These are phyloP conservation scores for Starmerella ratchasimensis DNA, from an alignment of 805 yeast species.

Conservation along the genomic window DNA sequence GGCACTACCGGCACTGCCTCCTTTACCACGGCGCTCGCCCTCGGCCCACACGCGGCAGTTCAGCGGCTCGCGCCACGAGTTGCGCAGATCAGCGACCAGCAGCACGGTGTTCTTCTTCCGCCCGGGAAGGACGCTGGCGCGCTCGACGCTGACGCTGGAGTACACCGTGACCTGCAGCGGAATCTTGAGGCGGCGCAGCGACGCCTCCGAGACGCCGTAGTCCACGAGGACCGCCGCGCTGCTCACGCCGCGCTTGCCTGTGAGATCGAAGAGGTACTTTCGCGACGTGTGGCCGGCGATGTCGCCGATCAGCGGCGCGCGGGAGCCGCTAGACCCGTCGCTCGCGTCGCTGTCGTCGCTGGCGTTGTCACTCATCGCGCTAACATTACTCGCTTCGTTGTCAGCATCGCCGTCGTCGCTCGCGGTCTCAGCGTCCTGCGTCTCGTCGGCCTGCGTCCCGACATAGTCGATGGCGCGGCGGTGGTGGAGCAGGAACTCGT, in stretches of 20 bases:
- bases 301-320: background rate
- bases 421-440: background rate
- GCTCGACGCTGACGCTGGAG: slow-evolving; percentile 59
- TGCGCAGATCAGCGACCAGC: slow-evolving; percentile 64
- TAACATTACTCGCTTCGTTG: no score
- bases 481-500: slow-evolving; percentile 52
- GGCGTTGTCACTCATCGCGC: no score
- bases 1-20: slow-evolving; percentile 1
- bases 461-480: slow-evolving; percentile 14
- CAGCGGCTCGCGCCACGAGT: slow-evolving; percentile 54
- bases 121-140: slow-evolving; percentile 52
- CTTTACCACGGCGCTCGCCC: background rate
- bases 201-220: slow-evolving; percentile 31
- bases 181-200: slow-evolving; percentile 45
- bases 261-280: slow-evolving; percentile 37
- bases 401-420: background rate
- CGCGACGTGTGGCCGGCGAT: slow-evolving; percentile 31
- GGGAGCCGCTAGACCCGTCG: no score
- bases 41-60: slow-evolving; percentile 17
- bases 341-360: no score
- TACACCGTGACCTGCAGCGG: slow-evolving; percentile 60
- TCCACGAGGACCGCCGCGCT: slow-evolving; percentile 52
- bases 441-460: background rate
- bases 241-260: slow-evolving; percentile 60
- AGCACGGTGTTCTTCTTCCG: slow-evolving; percentile 30